Conservation (phyloP, 2,329 filamentous ascomycete species). For the Microthyrium microscopicum region DNA sequence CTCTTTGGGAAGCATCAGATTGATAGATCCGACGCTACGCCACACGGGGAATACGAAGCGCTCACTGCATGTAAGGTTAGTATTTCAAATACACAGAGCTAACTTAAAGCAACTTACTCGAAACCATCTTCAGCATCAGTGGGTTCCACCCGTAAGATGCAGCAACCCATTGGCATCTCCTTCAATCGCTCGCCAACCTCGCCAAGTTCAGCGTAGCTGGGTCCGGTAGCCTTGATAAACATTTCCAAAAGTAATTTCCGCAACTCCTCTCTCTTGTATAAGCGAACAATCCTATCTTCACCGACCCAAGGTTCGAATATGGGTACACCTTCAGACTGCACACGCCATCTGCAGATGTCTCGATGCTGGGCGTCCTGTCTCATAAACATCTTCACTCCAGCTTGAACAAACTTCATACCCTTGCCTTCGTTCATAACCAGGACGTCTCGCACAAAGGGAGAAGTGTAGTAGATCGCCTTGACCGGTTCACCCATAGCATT, state of each 20-base stretch:
- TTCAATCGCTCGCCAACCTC: constrained; percentile 76
- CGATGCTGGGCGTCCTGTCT: constrained; percentile 84
- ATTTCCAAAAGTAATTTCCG: constrained; percentile 78
- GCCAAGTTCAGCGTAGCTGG: constrained; percentile 57
- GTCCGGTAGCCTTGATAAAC: constrained; percentile 76
- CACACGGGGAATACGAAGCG: constrained; percentile 81
- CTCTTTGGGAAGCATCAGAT: constrained; percentile 97
- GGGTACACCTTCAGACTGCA: constrained; percentile 84
- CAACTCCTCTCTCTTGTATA: constrained; percentile 66
- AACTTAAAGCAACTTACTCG: constrained; percentile 19
- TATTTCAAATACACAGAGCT: background rate
- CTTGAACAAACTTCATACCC: constrained; percentile 90
- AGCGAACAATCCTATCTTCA: constrained; percentile 53
- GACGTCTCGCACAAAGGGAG: constrained; percentile 67
- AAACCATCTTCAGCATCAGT: constrained; percentile 45
- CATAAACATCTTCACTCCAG: constrained; percentile 97
- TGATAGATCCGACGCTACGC: constrained; percentile 82
- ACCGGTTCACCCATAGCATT: constrained; percentile 77
- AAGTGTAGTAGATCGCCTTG: constrained; percentile 96
- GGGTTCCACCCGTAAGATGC: constrained; percentile 69
- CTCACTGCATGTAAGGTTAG: constrained; percentile 33
- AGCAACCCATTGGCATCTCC: constrained; percentile 78
- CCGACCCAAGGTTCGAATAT: constrained; percentile 86
- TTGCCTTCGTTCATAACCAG: constrained; percentile 74
- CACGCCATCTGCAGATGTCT: constrained; percentile 81